These are phyloP conservation scores for Aspergillus heteromorphus DNA, from an alignment of 495 filamentous ascomycete species.

Conservation along the genomic window DNA sequence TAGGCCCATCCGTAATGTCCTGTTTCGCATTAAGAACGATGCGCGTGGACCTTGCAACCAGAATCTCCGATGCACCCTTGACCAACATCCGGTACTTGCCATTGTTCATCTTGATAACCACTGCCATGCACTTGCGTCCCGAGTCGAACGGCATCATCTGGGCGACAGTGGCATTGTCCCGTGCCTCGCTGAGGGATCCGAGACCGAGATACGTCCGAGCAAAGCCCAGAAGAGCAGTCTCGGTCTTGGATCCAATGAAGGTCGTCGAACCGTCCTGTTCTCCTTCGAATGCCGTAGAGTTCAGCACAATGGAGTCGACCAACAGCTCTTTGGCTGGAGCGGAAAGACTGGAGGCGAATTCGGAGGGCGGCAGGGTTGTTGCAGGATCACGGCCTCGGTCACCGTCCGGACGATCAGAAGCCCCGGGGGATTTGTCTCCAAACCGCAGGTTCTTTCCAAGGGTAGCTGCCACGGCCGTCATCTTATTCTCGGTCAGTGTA, in stretches of 20 bases:
- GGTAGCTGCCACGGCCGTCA: slow-evolving; percentile 78
- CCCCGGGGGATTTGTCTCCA: slow-evolving; percentile 46
- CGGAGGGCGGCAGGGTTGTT: slow-evolving; percentile 46
- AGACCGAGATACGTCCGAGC: slow-evolving; percentile 74
- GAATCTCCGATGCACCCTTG: slow-evolving; percentile 87
- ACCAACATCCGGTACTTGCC: slow-evolving; percentile 69
- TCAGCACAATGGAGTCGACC: slow-evolving; percentile 70
- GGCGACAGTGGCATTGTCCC: slow-evolving; percentile 61
- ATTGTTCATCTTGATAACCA: slow-evolving; percentile 61
- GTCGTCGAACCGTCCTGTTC: slow-evolving; percentile 59
- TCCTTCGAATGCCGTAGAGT: slow-evolving; percentile 86
- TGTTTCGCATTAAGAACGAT: slow-evolving; percentile 68
- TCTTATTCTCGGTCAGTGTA: slow-evolving; percentile 90
- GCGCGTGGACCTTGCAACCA: slow-evolving; percentile 65
- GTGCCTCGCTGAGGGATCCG: slow-evolving; percentile 60
- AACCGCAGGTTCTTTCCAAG: slow-evolving; percentile 65
- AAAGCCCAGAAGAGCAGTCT: slow-evolving; percentile 74
- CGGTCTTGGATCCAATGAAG: slow-evolving; percentile 87
- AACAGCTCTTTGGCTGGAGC: slow-evolving; percentile 57
- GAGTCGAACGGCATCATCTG: slow-evolving; percentile 87
- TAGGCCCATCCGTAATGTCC: slow-evolving; percentile 45
- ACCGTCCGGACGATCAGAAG: slow-evolving; percentile 3
- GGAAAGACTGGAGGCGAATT: slow-evolving; percentile 56
- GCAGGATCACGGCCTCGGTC: slow-evolving; percentile 7
- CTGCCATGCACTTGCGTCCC: slow-evolving; percentile 82